Evolutionary conservation across 2,329 filamentous ascomycete genomes (phyloP), one percentile per base, ranked within the genome.

Genomic region (Botrytis sinoallii): DNA sequence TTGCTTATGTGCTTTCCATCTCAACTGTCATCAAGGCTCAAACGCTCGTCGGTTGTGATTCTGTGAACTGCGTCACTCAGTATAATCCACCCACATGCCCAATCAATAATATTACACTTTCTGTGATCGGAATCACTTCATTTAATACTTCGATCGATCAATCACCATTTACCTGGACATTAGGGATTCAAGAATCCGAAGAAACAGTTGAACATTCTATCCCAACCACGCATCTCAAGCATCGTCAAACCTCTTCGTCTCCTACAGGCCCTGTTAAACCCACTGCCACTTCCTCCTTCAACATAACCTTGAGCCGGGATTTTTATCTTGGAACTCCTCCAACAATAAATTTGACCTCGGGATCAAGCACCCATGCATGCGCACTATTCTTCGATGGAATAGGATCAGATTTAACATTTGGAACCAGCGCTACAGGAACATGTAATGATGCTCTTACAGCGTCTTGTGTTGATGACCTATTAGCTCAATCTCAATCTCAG

Each of bases 311-410:
- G 12, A 40, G 42, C 3, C 63, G n/a, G 8, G 25, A 46, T 22
- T 46, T 42, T 32, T 66, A 46, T n/a, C 63, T 66, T 25, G 63
- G 40, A n/a, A 66, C 63, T 4, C 63, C 63, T 66, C 63, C 63
- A 6, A 46, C n/a, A 1, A 3, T 35, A 3, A 29, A 29, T 46
- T 46, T 29, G 20, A 46, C 18, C n/a, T 46, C 40, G 18, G 29
- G 4, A 22, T 66, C 63, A 22, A 66, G 8, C 20, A 14, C 40
- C 40, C 63, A 46, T 18, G 63, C 12, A 38, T 66, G 63, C 38
- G 63, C 63, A n/a, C 25, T 25, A 20, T 66, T 46, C 18, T 66
- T 66, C 9, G 29, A 59, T 32, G 55, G 29, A 22, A 35, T 59
- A 35, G 55, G 29, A 10, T 32, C 9, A 20, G 7, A 22, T 20